Evolutionary conservation across 1,284 basidiomycete genomes (phyloP).

Genomic region (Apiotrichum laibachii): DNA sequence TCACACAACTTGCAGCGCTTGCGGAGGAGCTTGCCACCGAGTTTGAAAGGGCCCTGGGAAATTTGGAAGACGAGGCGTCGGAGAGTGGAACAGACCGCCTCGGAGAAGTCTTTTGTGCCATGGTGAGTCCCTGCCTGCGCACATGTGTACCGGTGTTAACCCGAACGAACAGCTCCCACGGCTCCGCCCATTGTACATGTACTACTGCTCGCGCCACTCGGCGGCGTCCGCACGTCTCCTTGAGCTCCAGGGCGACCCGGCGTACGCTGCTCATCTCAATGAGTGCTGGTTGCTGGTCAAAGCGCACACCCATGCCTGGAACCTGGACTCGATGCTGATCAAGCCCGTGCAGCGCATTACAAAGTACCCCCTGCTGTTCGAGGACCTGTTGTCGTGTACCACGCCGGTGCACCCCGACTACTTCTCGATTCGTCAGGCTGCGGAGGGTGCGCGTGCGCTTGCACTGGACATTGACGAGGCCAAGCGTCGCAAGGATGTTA

Average conservation of each 20-base stretch:
- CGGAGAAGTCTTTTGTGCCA: slow-evolving; percentile 71
- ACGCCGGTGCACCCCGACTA: slow-evolving; percentile 73
- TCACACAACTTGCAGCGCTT: slow-evolving; percentile 69
- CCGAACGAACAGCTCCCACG: slow-evolving; percentile 61
- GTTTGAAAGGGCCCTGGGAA: slow-evolving; percentile 50
- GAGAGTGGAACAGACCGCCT: slow-evolving; percentile 62
- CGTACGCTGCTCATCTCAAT: slow-evolving; percentile 61
- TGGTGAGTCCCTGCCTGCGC: slow-evolving; percentile 55
- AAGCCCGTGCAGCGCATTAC: slow-evolving; percentile 86
- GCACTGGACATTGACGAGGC: slow-evolving; percentile 84
- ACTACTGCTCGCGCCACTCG: slow-evolving; percentile 83
- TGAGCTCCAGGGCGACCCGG: slow-evolving; percentile 42
- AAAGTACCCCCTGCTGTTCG: slow-evolving; percentile 84
- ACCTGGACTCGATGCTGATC: slow-evolving; percentile 82
- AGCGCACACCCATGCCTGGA: slow-evolving; percentile 83
- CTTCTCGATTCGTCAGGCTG: slow-evolving; percentile 63
- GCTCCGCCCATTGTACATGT: slow-evolving; percentile 73
- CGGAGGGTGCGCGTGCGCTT: slow-evolving; percentile 67
- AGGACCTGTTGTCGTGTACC: slow-evolving; percentile 74
- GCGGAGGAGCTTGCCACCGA: slow-evolving; percentile 61
- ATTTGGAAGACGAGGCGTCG: slow-evolving; percentile 45
- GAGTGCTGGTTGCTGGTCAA: slow-evolving; percentile 68
- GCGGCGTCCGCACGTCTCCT: slow-evolving; percentile 68
- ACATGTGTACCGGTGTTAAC: not conserved
- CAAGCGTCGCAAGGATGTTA: slow-evolving; percentile 76